Percentiles rank a stretch among this genome's conserved stretches.
Evolutionary conservation across 805 yeast genomes (phyloP).

Genomic region (Metschnikowia similis): DNA sequence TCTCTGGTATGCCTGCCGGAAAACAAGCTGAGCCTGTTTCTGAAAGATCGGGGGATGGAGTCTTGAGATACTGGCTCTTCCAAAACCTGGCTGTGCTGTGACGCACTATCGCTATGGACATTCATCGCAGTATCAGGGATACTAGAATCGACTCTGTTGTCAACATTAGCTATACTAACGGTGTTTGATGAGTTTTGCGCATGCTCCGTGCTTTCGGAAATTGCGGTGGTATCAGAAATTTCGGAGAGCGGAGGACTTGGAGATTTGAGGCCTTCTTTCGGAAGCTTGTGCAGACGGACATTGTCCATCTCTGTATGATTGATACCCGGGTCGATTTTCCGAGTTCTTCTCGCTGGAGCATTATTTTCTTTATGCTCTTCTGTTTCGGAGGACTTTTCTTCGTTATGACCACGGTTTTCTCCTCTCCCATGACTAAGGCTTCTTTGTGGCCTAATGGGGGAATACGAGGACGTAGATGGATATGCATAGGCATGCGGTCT

Average conservation of each 20-base stretch:
- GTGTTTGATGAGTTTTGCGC: too few species aligned
- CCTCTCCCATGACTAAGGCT: background rate
- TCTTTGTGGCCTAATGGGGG: background rate
- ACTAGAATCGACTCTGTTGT: background rate
- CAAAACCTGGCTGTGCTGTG: background rate
- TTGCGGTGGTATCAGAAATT: background rate
- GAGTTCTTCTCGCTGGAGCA: background rate
- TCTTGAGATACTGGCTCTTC: background rate
- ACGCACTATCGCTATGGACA: background rate
- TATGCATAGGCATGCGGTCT: constrained; percentile 31
- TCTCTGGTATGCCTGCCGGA: constrained; percentile 50
- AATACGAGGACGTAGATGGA: constrained; percentile 9
- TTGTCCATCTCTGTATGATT: too few species aligned
- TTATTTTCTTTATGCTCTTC: background rate
- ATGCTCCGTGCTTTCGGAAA: background rate
- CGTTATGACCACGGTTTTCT: background rate
- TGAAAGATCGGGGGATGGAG: constrained; percentile 18
- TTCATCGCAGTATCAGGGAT: background rate
- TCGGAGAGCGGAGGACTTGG: background rate
- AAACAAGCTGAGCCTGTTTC: constrained; percentile 35
- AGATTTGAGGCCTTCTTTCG: too few species aligned
- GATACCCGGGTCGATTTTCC: too few species aligned
- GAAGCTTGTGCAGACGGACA: too few species aligned
- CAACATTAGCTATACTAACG: too few species aligned
- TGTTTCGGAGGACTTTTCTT: background rate